Conservation (phyloP, 805 yeast genomes). For the Cyberlindnera mrakii region DNA sequence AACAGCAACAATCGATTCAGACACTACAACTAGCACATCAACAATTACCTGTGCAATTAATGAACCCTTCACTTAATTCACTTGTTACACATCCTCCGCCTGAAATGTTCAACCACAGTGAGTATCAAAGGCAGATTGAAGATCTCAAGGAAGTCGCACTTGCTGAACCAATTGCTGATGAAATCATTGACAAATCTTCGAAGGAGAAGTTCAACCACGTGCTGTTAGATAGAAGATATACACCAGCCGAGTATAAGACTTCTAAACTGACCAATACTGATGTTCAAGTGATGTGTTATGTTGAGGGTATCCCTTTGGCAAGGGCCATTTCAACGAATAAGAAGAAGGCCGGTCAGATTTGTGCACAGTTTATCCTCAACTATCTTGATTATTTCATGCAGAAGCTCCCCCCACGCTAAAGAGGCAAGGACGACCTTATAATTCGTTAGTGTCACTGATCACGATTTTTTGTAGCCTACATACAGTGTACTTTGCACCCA, state of each 20-base stretch:
- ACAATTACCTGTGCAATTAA: not conserved
- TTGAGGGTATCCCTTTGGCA: constrained; percentile 9
- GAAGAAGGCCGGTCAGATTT: constrained; percentile 19
- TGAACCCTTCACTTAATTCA: not conserved
- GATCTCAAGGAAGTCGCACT: not conserved
- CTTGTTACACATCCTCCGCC: not conserved
- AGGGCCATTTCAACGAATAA: constrained; percentile 15
- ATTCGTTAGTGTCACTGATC: not conserved
- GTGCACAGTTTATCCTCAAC: constrained; percentile 14
- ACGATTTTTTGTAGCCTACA: no score
- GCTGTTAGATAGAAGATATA: constrained; percentile 5
- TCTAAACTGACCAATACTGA: constrained; percentile 12
- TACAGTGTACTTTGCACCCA: no score
- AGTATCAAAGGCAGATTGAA: constrained; percentile 1
- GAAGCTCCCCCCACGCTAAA: not conserved
- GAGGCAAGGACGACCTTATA: no score
- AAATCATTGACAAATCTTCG: constrained; percentile 9
- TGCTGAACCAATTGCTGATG: not conserved
- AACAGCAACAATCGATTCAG: not conserved
- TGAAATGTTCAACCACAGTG: not conserved
- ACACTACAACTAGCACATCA: no score
- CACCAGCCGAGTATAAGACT: constrained; percentile 16
- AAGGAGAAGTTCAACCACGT: constrained; percentile 13
- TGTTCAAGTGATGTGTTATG: constrained; percentile 14
- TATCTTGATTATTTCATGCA: constrained; percentile 6